These are phyloP conservation scores for Colletotrichum sp. DNA, from an alignment of 2,329 filamentous ascomycete genomes.

Conservation along the genomic window DNA sequence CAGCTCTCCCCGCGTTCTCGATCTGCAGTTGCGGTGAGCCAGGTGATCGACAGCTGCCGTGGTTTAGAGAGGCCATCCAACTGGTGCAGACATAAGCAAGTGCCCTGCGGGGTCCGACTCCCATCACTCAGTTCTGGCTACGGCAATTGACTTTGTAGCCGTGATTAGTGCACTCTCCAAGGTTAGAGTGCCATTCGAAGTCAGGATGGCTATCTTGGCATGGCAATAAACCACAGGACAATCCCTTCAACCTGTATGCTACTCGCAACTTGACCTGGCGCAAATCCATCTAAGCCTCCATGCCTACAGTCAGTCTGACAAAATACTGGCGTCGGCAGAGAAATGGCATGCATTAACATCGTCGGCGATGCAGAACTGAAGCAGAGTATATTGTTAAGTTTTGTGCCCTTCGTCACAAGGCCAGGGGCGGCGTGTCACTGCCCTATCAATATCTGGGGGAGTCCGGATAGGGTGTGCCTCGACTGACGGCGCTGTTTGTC, in stretches of 20 bases:
- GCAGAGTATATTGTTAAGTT: not conserved
- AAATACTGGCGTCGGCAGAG: not conserved
- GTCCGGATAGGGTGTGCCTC: not conserved
- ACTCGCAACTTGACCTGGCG: not conserved
- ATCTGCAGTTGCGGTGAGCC: conserved; percentile 5
- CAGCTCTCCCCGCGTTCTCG: not conserved
- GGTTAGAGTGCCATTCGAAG: not conserved
- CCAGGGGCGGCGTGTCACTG: not conserved
- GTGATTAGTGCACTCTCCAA: not conserved
- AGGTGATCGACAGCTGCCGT: not conserved
- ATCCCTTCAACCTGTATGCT: not conserved
- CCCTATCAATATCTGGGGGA: not conserved
- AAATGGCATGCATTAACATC: not conserved
- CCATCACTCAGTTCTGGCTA: not conserved
- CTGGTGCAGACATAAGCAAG: not conserved
- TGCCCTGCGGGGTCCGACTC: not conserved
- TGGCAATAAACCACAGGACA: not conserved
- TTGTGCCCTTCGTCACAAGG: not conserved
- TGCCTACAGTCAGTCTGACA: not conserved
- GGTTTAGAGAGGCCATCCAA: not conserved
- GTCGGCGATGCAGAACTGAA: not conserved
- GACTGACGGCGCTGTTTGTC: not conserved
- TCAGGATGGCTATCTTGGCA: not conserved
- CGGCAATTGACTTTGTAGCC: conserved; percentile 5
- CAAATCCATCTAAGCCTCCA: not conserved